Evolutionary conservation across 2,329 filamentous ascomycete genomes (phyloP).

Genomic region (Sporothrix luriei): DNA sequence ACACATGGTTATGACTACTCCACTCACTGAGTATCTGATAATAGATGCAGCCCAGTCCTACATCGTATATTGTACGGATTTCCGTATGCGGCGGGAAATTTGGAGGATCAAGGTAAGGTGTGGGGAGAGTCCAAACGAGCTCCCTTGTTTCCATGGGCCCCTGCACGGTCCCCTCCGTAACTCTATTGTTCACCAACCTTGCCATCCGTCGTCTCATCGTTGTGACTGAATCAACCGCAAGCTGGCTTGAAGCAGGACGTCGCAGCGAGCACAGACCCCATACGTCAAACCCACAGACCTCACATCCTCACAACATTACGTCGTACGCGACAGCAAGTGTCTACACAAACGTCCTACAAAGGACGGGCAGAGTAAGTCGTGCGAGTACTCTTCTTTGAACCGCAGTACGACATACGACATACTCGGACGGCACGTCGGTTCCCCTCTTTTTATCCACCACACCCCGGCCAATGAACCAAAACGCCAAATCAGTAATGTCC

Average conservation of each 20-base stretch:
- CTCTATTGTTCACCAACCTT: neutral
- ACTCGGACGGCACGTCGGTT: conserved; percentile 5
- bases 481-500: conserved; percentile 15
- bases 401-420: too few species aligned
- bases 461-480: conserved; percentile 10
- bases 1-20: neutral
- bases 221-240: neutral
- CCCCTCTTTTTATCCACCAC: conserved; percentile 22
- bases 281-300: conserved; percentile 14
- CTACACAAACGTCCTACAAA: conserved; percentile 9
- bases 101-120: neutral
- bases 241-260: neutral
- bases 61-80: too few species aligned
- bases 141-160: neutral
- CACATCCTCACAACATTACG: conserved; percentile 11
- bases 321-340: neutral
- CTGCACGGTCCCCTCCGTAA: conserved; percentile 14
- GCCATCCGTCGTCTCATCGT: neutral
- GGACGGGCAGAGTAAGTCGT: neutral
- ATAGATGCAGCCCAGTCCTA: conserved; percentile 12
- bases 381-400: neutral
- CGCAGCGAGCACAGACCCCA: conserved; percentile 17
- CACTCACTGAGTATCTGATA: neutral
- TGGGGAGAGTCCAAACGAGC: conserved; percentile 17
- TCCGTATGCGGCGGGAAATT: conserved; percentile 12